Evolutionary conservation across 805 yeast genomes (phyloP).

Genomic region (Yamadazyma sp.): DNA sequence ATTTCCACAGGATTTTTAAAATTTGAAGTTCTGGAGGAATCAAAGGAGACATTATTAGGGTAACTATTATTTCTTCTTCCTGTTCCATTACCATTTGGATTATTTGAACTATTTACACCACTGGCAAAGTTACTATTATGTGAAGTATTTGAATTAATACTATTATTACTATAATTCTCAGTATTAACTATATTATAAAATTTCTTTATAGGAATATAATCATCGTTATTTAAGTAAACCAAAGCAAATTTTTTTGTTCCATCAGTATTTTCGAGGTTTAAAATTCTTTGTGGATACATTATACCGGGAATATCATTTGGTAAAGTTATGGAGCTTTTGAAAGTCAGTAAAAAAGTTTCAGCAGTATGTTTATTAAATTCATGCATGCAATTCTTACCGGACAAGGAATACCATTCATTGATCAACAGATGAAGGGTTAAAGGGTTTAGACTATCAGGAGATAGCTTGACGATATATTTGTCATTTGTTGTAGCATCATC

Average conservation of each 20-base stretch:
- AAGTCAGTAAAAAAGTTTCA: slow-evolving; percentile 11
- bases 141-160: slow-evolving; percentile 3
- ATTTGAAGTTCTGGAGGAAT: not conserved
- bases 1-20: slow-evolving; percentile 8
- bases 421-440: slow-evolving; percentile 25
- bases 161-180: not conserved
- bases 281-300: slow-evolving; percentile 23
- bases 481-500: slow-evolving; percentile 8
- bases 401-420: slow-evolving; percentile 33
- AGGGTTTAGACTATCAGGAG: slow-evolving; percentile 20
- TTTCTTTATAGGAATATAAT: slow-evolving; percentile 13
- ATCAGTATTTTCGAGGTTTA: slow-evolving; percentile 5
- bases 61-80: slow-evolving; percentile 1
- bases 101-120: not conserved
- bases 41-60: slow-evolving; percentile 4
- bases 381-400: slow-evolving; percentile 18
- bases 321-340: slow-evolving; percentile 20
- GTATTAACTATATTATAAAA: slow-evolving; percentile 1
- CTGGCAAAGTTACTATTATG: too few relatives aligned
- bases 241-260: slow-evolving; percentile 17
- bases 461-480: slow-evolving; percentile 20
- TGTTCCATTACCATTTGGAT: not conserved
- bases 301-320: slow-evolving; percentile 26
- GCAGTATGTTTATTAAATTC: slow-evolving; percentile 1
- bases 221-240: slow-evolving; percentile 19